Evolutionary conservation across 805 yeast species (phyloP).

Genomic region (Spathaspora gorwiae): DNA sequence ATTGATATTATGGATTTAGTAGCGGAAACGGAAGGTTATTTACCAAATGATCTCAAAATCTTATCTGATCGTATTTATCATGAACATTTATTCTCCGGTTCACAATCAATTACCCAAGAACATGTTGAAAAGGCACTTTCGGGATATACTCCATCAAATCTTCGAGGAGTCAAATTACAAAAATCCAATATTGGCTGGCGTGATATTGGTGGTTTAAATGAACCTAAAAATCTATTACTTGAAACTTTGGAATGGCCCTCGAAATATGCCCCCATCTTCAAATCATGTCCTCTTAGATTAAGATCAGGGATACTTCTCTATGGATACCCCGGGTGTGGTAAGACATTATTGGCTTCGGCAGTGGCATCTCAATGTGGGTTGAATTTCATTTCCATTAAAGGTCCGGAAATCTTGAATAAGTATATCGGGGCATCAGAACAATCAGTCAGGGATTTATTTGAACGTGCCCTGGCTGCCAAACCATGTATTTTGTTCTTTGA

Average conservation of each 20-base stretch:
- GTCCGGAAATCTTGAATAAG: slow-evolving; percentile 92
- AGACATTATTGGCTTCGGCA: slow-evolving; percentile 87
- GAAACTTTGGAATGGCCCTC: slow-evolving; percentile 98
- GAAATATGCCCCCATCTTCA: slow-evolving; percentile 91
- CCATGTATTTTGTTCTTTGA: slow-evolving; percentile 92
- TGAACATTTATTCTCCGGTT: slow-evolving; percentile 32
- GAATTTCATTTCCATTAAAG: slow-evolving; percentile 88
- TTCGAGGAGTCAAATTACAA: slow-evolving; percentile 82
- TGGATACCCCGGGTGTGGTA: slow-evolving; percentile 98
- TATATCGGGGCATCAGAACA: slow-evolving; percentile 98
- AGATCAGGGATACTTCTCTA: slow-evolving; percentile 87
- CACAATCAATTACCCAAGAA: slow-evolving; percentile 17
- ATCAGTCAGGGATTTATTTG: slow-evolving; percentile 87
- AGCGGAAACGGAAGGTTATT: slow-evolving; percentile 81
- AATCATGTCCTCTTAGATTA: slow-evolving; percentile 77
- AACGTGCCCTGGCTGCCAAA: slow-evolving; percentile 89
- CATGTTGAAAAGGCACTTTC: slow-evolving; percentile 55
- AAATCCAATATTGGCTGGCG: slow-evolving; percentile 66
- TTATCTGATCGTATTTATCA: slow-evolving; percentile 67
- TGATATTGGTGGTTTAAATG: slow-evolving; percentile 83
- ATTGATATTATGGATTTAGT: slow-evolving; percentile 43
- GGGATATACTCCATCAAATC: slow-evolving; percentile 72
- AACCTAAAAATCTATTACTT: slow-evolving; percentile 67
- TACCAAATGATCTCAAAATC: slow-evolving; percentile 74
- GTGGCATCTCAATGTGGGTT: slow-evolving; percentile 91